Evolutionary conservation across 2,329 filamentous ascomycete species (phyloP).

Genomic region (Macroventuria anomochaeta): DNA sequence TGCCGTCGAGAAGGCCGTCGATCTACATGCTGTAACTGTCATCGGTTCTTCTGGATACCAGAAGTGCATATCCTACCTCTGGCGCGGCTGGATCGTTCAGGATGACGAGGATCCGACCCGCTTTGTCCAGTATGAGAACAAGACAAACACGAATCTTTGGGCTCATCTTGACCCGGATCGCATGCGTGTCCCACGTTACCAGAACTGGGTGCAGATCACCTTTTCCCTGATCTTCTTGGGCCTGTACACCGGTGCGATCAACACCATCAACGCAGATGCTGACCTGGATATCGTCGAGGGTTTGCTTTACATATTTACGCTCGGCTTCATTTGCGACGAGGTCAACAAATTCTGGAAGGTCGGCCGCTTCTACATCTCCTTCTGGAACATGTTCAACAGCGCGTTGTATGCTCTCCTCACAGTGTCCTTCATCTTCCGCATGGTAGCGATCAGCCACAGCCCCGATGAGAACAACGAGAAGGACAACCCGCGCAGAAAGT

Average conservation of each 20-base stretch:
- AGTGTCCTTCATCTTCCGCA: slow-evolving; percentile 77
- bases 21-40: slow-evolving; percentile 85
- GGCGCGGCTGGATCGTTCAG: slow-evolving; percentile 96
- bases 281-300: slow-evolving; percentile 85
- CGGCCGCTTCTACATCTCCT: slow-evolving; percentile 86
- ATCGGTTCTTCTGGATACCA: slow-evolving; percentile 95
- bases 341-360: slow-evolving; percentile 91
- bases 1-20: slow-evolving; percentile 90
- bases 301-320: slow-evolving; percentile 86
- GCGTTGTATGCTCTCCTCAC: slow-evolving; percentile 80
- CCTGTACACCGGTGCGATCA: slow-evolving; percentile 89
- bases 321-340: slow-evolving; percentile 91
- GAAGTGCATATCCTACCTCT: slow-evolving; percentile 90
- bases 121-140: slow-evolving; percentile 86
- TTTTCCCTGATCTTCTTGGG: slow-evolving; percentile 83
- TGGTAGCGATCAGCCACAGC: slow-evolving; percentile 74
- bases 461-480: background rate
- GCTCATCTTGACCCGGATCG: slow-evolving; percentile 90
- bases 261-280: slow-evolving; percentile 85
- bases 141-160: slow-evolving; percentile 78
- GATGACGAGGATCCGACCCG: slow-evolving; percentile 88
- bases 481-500: slow-evolving; percentile 60
- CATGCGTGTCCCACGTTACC: slow-evolving; percentile 90
- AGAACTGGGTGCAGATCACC: slow-evolving; percentile 86
- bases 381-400: slow-evolving; percentile 96